Conservation (phyloP, 169 alveolate species). For the Cryptosporidium viatorum region DNA sequence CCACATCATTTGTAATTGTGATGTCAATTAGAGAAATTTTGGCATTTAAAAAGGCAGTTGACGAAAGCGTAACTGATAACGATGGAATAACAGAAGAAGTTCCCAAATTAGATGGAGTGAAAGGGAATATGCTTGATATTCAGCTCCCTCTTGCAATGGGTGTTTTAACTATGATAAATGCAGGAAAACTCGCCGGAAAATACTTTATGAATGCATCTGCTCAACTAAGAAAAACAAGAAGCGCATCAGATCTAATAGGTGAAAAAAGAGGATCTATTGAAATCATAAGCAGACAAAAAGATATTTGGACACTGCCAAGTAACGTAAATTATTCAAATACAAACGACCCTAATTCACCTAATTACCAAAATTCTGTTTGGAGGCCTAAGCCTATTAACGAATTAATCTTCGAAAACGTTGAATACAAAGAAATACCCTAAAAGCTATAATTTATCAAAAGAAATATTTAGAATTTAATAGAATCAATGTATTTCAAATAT, state of each 20-base stretch:
- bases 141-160: constrained; percentile 75
- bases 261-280: constrained; percentile 69
- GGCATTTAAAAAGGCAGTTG: constrained; percentile 71
- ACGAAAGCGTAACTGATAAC: constrained; percentile 56
- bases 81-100: constrained; percentile 4
- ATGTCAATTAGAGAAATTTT: constrained; percentile 73
- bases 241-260: constrained; percentile 55
- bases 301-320: constrained; percentile 70
- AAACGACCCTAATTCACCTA: background rate
- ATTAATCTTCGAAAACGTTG: constrained; percentile 45
- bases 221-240: constrained; percentile 57
- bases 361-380: constrained; percentile 64
- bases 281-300: constrained; percentile 26
- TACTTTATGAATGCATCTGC: constrained; percentile 57
- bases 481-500: background rate
- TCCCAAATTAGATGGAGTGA: background rate
- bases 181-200: constrained; percentile 70
- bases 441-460: background rate
- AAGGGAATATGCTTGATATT: constrained; percentile 38
- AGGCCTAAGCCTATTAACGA: constrained; percentile 67
- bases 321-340: constrained; percentile 39
- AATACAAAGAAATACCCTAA: constrained; percentile 34
- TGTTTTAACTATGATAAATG: constrained; percentile 71
- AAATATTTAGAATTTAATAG: background rate
- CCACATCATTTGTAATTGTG: constrained; percentile 61